Evolutionary conservation across 2,329 filamentous ascomycete genomes (phyloP).

Genomic region (Colletotrichum endophyticum): DNA sequence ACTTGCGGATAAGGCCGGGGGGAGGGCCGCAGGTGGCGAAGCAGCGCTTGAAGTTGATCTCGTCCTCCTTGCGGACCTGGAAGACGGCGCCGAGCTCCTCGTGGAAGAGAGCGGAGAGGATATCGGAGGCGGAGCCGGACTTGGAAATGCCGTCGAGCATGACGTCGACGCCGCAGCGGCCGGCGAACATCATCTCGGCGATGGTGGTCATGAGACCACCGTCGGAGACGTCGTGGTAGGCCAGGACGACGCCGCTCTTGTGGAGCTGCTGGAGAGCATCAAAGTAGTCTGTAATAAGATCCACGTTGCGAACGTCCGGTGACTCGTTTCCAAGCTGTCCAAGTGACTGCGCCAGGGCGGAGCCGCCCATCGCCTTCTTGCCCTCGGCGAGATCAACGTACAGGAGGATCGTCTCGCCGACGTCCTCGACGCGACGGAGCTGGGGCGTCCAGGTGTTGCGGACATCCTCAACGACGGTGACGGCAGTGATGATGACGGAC

Average conservation of each 20-base stretch:
- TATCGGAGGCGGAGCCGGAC: conserved; percentile 63
- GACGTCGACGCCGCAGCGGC: conserved; percentile 85
- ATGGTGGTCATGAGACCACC: conserved; percentile 90
- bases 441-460: conserved; percentile 93
- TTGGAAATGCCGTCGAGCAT: conserved; percentile 77
- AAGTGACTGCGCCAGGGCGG: conserved; percentile 88
- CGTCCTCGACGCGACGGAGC: conserved; percentile 80
- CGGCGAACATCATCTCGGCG: conserved; percentile 98
- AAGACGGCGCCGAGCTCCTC: conserved; percentile 96
- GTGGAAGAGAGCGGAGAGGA: conserved; percentile 87
- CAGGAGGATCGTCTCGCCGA: conserved; percentile 86
- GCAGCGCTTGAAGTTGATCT: conserved; percentile 84
- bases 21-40: conserved; percentile 91
- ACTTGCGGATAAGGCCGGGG: conserved; percentile 79
- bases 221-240: conserved; percentile 94
- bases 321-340: conserved; percentile 83
- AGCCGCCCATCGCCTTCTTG: conserved; percentile 84
- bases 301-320: conserved; percentile 84
- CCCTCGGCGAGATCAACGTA: conserved; percentile 89
- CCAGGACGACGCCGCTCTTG: conserved; percentile 71
- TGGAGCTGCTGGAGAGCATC: conserved; percentile 77
- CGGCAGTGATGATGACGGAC: conserved; percentile 89
- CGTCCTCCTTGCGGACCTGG: conserved; percentile 86
- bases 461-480: conserved; percentile 82
- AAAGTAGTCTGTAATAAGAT: conserved; percentile 87